phyloP scores from a whole-genome alignment of 805 yeast species.

The Barnettozyma salicaria region DNA sequence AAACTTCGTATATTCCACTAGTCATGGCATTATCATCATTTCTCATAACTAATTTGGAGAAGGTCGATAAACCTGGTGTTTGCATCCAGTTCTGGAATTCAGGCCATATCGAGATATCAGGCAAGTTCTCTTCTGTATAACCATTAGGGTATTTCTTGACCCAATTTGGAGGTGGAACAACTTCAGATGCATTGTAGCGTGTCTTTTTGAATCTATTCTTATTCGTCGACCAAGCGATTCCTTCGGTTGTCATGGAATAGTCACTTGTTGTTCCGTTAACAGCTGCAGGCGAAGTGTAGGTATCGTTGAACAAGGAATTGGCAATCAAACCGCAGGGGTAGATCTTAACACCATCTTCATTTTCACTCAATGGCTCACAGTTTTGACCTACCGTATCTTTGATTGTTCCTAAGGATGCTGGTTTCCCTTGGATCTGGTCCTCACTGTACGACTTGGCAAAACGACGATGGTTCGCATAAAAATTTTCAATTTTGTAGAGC shows the following conservation, averaged over 20 bases:
- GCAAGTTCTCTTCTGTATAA: constrained; percentile 61
- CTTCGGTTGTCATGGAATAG: constrained; percentile 41
- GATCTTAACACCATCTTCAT: constrained; percentile 48
- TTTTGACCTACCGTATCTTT: constrained; percentile 43
- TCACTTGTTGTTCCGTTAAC: constrained; percentile 29
- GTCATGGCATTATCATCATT: constrained; percentile 50
- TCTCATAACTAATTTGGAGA: constrained; percentile 59
- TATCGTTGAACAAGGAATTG: constrained; percentile 73
- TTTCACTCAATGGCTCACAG: constrained; percentile 62
- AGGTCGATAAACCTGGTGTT: constrained; percentile 65
- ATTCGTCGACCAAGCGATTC: constrained; percentile 71
- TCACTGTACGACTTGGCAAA: constrained; percentile 86
- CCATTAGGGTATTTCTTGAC: constrained; percentile 63
- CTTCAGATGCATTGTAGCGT: constrained; percentile 47
- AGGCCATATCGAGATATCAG: constrained; percentile 61
- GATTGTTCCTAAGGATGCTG: constrained; percentile 49
- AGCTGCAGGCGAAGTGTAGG: constrained; percentile 43
- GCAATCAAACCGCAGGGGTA: constrained; percentile 87
- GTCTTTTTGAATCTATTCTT: constrained; percentile 60
- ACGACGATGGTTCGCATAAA: constrained; percentile 91
- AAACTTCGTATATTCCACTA: constrained; percentile 57
- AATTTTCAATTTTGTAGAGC: constrained; percentile 81
- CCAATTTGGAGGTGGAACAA: constrained; percentile 87
- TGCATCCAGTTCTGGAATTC: constrained; percentile 85
- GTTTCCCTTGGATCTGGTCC: constrained; percentile 74